These are phyloP conservation scores for Aspergillus fumigatiaffinis DNA, from an alignment of 2,329 filamentous ascomycete species.

Conservation along the genomic window DNA sequence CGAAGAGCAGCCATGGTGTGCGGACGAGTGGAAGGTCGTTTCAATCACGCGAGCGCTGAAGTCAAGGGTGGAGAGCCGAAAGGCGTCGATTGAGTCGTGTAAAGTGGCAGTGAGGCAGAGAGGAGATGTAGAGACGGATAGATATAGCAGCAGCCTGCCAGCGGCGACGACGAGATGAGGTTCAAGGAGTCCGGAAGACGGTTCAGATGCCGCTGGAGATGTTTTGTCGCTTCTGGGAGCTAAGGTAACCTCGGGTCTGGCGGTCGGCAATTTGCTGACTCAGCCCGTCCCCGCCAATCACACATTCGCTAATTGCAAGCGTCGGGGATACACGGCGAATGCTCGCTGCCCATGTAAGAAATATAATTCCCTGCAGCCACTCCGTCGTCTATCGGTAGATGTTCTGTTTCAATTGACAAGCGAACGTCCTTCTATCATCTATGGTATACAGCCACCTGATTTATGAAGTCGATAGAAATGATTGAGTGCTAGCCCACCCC, in stretches of 20 bases:
- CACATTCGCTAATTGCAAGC: conserved; percentile 31
- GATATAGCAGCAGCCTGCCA: conserved; percentile 13
- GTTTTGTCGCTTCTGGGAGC: conserved; percentile 19
- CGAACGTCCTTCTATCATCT: neutral
- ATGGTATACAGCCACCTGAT: neutral
- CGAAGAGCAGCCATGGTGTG: conserved; percentile 47
- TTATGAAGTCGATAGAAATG: neutral
- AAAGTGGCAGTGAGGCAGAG: neutral
- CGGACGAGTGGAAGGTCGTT: conserved; percentile 10
- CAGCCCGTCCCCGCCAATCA: conserved; percentile 28
- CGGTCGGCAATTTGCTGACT: conserved; percentile 30
- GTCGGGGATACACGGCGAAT: conserved; percentile 36
- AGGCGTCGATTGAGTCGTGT: neutral
- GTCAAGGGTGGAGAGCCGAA: neutral
- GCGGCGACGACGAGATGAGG: conserved; percentile 19
- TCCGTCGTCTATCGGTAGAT: neutral
- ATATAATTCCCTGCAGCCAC: conserved; percentile 9
- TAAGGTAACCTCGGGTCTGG: conserved; percentile 35
- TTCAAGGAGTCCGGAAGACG: conserved; percentile 15
- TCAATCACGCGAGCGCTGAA: conserved; percentile 6
- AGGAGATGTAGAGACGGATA: conserved; percentile 3
- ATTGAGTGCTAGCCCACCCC: neutral
- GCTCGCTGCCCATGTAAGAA: neutral
- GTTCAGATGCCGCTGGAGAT: conserved; percentile 18
- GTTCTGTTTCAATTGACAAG: neutral